phyloP scores from a whole-genome alignment of 2,329 filamentous ascomycete genomes.

The Paraphoma sp. region DNA sequence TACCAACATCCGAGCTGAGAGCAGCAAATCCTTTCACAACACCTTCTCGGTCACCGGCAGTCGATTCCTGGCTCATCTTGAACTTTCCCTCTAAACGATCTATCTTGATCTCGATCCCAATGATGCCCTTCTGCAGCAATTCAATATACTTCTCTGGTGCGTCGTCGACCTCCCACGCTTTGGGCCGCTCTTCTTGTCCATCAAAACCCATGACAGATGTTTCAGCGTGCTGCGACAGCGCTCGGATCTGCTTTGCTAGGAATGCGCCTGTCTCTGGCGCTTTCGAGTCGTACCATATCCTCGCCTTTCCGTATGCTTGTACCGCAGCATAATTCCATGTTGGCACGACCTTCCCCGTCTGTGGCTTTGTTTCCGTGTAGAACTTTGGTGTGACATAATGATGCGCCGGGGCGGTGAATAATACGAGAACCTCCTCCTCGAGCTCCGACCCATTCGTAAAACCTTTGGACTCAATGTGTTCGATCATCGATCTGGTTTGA shows the following conservation, averaged over 20 bases:
- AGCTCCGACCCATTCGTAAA: constrained; percentile 7
- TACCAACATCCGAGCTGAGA: constrained; percentile 49
- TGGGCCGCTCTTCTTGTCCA: constrained; percentile 24
- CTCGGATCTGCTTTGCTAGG: constrained; percentile 59
- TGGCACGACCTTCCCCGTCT: constrained; percentile 70
- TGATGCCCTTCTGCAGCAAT: constrained; percentile 28
- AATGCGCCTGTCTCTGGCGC: constrained; percentile 55
- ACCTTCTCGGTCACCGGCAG: constrained; percentile 49
- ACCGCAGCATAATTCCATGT: constrained; percentile 75
- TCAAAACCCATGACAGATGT: constrained; percentile 62
- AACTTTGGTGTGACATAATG: constrained; percentile 72
- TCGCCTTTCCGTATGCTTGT: constrained; percentile 67
- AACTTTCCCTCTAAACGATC: constrained; percentile 30
- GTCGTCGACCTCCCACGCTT: constrained; percentile 65
- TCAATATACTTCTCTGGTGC: constrained; percentile 64
- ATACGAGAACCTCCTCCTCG: constrained; percentile 63
- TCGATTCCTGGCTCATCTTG: constrained; percentile 37
- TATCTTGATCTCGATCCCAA: constrained; percentile 35
- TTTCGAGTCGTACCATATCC: constrained; percentile 60
- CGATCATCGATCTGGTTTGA: constrained; percentile 66
- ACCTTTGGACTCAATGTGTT: constrained; percentile 52
- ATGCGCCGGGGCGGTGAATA: constrained; percentile 66
- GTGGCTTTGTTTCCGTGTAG: constrained; percentile 70
- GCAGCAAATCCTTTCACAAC: constrained; percentile 63
- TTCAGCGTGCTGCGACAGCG: constrained; percentile 62